Conservation (phyloP, 2,329 filamentous ascomycete species). For the Botrytis aclada region DNA sequence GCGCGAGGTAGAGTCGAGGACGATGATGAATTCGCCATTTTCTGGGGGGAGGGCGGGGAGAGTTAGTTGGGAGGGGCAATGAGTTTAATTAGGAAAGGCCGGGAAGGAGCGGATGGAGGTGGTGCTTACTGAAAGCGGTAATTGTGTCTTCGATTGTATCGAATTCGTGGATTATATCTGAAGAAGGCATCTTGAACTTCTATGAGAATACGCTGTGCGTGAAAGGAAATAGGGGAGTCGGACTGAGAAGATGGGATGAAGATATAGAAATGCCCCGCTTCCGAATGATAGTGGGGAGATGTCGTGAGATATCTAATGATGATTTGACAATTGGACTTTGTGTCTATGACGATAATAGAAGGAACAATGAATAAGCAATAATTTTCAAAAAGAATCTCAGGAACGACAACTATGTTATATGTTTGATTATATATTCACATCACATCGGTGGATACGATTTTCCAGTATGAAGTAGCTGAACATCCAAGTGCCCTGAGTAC, state of each 20-base stretch:
- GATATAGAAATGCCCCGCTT: slow-evolving; percentile 17
- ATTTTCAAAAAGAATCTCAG: neutral
- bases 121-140: slow-evolving; percentile 57
- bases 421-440: neutral
- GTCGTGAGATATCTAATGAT: neutral
- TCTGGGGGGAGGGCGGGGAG: slow-evolving; percentile 42
- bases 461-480: neutral
- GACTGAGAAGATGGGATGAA: slow-evolving; percentile 13
- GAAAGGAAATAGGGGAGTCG: neutral
- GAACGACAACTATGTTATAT: neutral
- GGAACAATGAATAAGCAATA: neutral
- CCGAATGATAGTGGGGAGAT: slow-evolving; percentile 11
- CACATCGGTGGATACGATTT: neutral
- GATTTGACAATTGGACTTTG: neutral
- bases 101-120: neutral
- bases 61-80: slow-evolving; percentile 23
- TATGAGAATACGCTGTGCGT: neutral
- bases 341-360: neutral
- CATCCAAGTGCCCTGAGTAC: neutral
- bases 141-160: slow-evolving; percentile 64
- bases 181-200: slow-evolving; percentile 33
- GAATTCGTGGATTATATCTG: slow-evolving; percentile 46
- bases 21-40: slow-evolving; percentile 88
- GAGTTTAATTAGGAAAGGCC: neutral
- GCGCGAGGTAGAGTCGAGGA: slow-evolving; percentile 86